These are phyloP conservation scores for Nicotiana undulata DNA, from an alignment of 257 asterid species.

Conservation along the genomic window DNA sequence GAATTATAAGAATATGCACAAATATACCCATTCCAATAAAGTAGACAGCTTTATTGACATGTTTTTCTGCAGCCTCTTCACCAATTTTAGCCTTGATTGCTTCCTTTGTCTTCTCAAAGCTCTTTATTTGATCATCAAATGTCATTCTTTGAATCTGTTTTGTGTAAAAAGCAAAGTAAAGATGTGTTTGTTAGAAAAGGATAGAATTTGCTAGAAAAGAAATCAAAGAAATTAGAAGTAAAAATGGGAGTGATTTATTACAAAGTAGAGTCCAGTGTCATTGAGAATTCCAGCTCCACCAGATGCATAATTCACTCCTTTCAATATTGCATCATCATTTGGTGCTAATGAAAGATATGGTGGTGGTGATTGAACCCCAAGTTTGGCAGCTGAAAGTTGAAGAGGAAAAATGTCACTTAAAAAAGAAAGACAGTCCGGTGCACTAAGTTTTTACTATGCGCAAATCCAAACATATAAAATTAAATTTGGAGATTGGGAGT, in stretches of 20 bases:
- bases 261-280: constrained; percentile 79
- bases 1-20: no score
- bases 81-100: constrained; percentile 49
- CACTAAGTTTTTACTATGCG: no score
- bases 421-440: no score
- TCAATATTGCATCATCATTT: constrained; percentile 49
- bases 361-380: constrained; percentile 62
- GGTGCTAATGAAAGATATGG: constrained; percentile 61
- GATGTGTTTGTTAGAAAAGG: no score
- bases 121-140: constrained; percentile 60
- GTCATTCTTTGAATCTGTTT: constrained; percentile 58
- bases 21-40: constrained; percentile 56
- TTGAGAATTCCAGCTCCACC: constrained; percentile 93
- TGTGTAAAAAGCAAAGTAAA: background rate
- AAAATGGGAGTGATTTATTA: constrained; percentile 12
- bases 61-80: constrained; percentile 46
- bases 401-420: background rate
- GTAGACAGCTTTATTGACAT: constrained; percentile 47
- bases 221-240: background rate
- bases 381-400: constrained; percentile 47
- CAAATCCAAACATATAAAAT: background rate
- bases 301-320: constrained; percentile 81
- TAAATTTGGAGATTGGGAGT: background rate
- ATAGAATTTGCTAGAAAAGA: background rate
- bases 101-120: constrained; percentile 46